These are phyloP conservation scores for Guadua angustifolia DNA, from an alignment of 176 grass and related monocot species.

Conservation along the genomic window DNA sequence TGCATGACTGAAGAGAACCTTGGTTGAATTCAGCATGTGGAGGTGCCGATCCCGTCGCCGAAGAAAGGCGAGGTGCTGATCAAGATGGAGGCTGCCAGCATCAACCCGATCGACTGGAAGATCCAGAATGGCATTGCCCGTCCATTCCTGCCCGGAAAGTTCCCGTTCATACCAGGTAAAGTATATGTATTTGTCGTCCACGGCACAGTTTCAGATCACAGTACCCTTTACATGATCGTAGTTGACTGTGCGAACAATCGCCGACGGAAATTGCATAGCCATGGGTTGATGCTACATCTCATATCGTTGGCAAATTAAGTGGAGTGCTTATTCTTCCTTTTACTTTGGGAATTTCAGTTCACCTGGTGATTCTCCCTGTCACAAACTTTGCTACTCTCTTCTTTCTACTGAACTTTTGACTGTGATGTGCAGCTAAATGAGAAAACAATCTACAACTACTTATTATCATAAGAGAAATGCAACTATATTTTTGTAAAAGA, in stretches of 20 bases:
- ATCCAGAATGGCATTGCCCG: constrained; percentile 66
- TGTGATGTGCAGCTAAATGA: neutral
- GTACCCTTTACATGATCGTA: neutral
- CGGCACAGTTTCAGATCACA: neutral
- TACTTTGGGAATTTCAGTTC: neutral
- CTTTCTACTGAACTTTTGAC: neutral
- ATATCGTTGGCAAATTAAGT: neutral
- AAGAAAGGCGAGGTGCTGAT: constrained; percentile 65
- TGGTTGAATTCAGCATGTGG: constrained; percentile 53
- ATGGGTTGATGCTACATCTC: neutral
- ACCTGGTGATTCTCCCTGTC: neutral
- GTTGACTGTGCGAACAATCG: neutral
- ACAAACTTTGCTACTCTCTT: neutral
- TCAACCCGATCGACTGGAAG: constrained; percentile 81
- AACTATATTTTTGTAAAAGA: neutral
- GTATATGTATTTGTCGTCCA: neutral
- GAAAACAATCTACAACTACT: neutral
- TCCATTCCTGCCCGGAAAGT: constrained; percentile 64
- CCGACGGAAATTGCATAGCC: neutral
- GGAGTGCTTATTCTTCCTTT: neutral
- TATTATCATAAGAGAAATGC: neutral
- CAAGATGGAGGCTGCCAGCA: constrained; percentile 69
- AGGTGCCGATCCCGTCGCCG: constrained; percentile 61
- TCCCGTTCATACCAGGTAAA: constrained; percentile 64
- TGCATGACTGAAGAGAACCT: neutral